Conservation (phyloP, 2,329 filamentous ascomycete species). For the Cladosporium sp. region DNA sequence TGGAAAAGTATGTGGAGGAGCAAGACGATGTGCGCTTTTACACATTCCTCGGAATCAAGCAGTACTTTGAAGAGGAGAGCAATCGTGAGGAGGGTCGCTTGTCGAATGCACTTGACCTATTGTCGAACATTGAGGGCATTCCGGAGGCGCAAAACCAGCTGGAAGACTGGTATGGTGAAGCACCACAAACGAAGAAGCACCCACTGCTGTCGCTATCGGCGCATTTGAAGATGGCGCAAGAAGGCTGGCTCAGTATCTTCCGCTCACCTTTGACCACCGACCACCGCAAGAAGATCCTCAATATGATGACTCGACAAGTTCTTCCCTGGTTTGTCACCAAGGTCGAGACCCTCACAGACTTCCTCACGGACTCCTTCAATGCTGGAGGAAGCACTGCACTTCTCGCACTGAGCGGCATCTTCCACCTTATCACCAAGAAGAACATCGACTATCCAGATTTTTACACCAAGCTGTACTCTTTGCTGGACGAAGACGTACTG, state of each 20-base stretch:
- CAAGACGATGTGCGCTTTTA: slow-evolving; percentile 82
- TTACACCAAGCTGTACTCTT: slow-evolving; percentile 86
- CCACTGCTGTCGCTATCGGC: slow-evolving; percentile 58
- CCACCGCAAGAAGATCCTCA: slow-evolving; percentile 73
- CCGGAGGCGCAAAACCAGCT: slow-evolving; percentile 62
- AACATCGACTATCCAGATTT: slow-evolving; percentile 85
- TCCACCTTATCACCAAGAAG: slow-evolving; percentile 86
- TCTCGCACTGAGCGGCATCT: slow-evolving; percentile 83
- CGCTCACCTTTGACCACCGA: slow-evolving; percentile 59
- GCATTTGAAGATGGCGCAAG: slow-evolving; percentile 75
- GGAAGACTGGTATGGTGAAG: slow-evolving; percentile 60
- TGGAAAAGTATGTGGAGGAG: slow-evolving; percentile 69
- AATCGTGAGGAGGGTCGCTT: slow-evolving; percentile 38
- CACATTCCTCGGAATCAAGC: slow-evolving; percentile 70
- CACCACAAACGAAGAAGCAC: slow-evolving; percentile 62
- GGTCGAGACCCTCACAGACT: slow-evolving; percentile 88
- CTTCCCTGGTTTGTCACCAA: slow-evolving; percentile 77
- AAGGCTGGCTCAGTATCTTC: slow-evolving; percentile 78
- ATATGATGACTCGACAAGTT: slow-evolving; percentile 68
- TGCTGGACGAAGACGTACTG: slow-evolving; percentile 77
- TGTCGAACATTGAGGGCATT: slow-evolving; percentile 63
- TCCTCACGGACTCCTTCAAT: slow-evolving; percentile 90
- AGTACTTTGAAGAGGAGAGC: slow-evolving; percentile 25
- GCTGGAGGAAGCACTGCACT: slow-evolving; percentile 79
- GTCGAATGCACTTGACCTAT: slow-evolving; percentile 54